Evolutionary conservation across 805 yeast species (phyloP).

Genomic region (Candida silvatica): DNA sequence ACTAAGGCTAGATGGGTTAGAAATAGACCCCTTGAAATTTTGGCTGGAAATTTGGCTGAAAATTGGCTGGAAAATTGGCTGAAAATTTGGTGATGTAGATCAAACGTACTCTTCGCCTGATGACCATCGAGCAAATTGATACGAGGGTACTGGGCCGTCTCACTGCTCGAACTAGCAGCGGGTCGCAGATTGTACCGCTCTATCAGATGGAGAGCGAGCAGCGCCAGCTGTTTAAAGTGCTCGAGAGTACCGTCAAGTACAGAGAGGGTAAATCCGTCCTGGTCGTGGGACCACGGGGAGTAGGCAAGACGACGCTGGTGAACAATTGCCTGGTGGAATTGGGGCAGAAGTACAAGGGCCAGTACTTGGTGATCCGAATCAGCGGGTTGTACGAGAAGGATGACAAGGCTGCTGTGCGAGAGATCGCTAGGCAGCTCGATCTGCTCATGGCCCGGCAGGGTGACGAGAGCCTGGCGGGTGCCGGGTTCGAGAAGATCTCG

Average conservation of each 20-base stretch:
- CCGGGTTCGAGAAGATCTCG: constrained; percentile 39
- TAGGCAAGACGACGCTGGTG: constrained; percentile 66
- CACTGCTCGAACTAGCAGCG: constrained; percentile 12
- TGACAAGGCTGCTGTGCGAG: constrained; percentile 73
- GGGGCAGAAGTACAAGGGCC: constrained; percentile 30
- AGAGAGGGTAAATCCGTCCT: constrained; percentile 78
- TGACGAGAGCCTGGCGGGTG: constrained; percentile 10
- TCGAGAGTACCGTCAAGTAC: constrained; percentile 56
- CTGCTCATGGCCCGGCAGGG: constrained; percentile 15
- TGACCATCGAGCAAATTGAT: not conserved
- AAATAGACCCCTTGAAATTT: too few relatives aligned
- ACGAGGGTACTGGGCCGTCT: constrained; percentile 9
- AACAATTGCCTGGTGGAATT: constrained; percentile 46
- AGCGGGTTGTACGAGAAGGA: constrained; percentile 68
- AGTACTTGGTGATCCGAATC: constrained; percentile 54
- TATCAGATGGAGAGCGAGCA: constrained; percentile 31
- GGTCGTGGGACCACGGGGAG: constrained; percentile 69
- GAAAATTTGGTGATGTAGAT: not conserved
- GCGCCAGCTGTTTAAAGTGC: constrained; percentile 43
- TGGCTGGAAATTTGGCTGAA: too few relatives aligned
- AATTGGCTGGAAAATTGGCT: too few relatives aligned
- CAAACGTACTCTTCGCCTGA: not conserved
- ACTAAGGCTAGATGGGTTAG: too few relatives aligned
- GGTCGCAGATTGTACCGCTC: constrained; percentile 11
- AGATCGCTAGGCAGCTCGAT: constrained; percentile 80